Percentiles rank a stretch among this genome's conserved stretches.
These are phyloP conservation scores for Apiospora pterosperma DNA, from an alignment of 2,329 filamentous ascomycete genomes.

Conservation along the genomic window DNA sequence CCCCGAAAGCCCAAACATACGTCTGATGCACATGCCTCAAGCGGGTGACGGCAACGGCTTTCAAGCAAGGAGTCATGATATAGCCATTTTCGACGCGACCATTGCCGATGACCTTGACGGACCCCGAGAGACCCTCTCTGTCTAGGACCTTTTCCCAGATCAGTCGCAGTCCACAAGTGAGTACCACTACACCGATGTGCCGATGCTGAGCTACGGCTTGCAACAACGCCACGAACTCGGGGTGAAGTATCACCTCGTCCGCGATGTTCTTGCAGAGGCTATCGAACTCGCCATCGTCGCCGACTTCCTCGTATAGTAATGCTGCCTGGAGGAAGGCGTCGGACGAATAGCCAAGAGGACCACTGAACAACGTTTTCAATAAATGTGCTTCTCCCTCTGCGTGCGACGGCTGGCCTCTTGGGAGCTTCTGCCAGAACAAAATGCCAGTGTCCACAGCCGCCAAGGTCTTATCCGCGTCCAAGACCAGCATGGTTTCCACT, in stretches of 20 bases:
- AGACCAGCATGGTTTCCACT: not conserved
- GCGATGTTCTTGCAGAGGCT: not conserved
- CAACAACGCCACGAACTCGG: not conserved
- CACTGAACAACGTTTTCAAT: too few relatives aligned
- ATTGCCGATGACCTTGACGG: not conserved
- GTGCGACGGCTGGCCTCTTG: too few relatives aligned
- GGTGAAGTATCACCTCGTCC: not conserved
- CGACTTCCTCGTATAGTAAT: too few relatives aligned
- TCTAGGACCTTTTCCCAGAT: not conserved
- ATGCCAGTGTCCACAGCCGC: too few relatives aligned
- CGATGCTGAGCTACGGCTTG: not conserved
- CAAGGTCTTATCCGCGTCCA: too few relatives aligned
- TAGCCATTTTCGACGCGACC: not conserved
- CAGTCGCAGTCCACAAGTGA: not conserved
- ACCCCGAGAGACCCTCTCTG: not conserved
- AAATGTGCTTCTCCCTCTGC: too few relatives aligned
- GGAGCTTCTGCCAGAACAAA: too few relatives aligned
- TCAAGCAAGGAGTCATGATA: conserved; percentile 49
- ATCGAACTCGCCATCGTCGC: not conserved
- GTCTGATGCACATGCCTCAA: conserved; percentile 31
- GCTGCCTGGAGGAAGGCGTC: too few relatives aligned
- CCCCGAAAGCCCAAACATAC: conserved; percentile 56
- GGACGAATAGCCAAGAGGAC: too few relatives aligned
- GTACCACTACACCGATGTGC: not conserved
- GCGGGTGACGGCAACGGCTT: conserved; percentile 41